Evolutionary conservation across 2,329 filamentous ascomycete species (phyloP).

Genomic region (Cucurbitaria berberidis): DNA sequence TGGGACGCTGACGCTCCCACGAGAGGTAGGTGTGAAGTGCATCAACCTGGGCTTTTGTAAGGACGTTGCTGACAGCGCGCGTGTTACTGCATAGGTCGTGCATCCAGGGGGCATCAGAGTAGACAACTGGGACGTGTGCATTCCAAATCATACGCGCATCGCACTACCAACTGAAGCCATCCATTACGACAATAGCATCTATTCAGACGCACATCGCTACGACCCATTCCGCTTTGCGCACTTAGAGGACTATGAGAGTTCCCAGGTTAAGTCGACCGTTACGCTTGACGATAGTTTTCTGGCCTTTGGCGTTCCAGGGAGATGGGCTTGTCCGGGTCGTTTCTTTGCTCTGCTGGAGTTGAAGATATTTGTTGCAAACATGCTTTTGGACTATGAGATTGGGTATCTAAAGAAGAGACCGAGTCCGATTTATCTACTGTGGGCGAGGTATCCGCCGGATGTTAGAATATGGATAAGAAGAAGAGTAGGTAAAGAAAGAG

Average conservation of each 20-base stretch:
- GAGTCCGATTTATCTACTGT: neutral
- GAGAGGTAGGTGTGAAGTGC: neutral
- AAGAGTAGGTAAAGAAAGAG: neutral
- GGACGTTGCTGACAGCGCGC: too few relatives aligned
- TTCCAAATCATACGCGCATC: conserved; percentile 20
- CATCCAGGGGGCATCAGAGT: neutral
- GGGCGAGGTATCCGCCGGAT: neutral
- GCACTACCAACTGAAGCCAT: conserved; percentile 21
- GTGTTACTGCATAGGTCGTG: neutral
- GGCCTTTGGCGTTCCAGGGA: neutral
- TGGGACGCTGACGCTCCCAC: neutral
- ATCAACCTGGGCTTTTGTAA: too few relatives aligned
- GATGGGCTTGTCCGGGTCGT: conserved; percentile 1
- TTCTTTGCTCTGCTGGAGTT: conserved; percentile 3
- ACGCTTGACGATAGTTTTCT: neutral
- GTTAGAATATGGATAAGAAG: neutral
- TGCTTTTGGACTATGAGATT: conserved; percentile 7
- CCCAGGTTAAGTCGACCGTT: neutral
- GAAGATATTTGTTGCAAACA: conserved; percentile 2
- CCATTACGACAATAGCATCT: conserved; percentile 13
- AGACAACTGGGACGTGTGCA: neutral
- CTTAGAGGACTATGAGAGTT: too few relatives aligned
- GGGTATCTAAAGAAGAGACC: neutral
- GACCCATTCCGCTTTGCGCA: conserved; percentile 24
- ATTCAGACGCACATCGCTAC: conserved; percentile 18